Evolutionary conservation across 2,329 filamentous ascomycete species (phyloP), one percentile per base, ranked within the genome.

Genomic region (Macrophomina pseudophaseolina): DNA sequence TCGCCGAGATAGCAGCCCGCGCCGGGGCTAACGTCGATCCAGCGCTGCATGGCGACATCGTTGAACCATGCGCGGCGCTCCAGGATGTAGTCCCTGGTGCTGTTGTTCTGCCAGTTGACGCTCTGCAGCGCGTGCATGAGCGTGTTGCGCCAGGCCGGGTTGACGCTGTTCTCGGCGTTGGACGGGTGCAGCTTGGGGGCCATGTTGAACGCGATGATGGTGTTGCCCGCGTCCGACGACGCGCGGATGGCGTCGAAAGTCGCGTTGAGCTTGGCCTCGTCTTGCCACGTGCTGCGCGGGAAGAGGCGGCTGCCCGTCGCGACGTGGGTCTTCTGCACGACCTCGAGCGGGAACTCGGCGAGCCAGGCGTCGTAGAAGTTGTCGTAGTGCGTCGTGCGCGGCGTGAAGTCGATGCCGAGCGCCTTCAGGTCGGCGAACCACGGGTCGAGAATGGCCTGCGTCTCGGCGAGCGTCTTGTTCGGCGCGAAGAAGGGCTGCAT

Each of bases 281-380:
- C 79, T 14, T 71, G 70, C 72, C 76, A 82, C 67, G 79, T 80
- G 14, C 72, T 71, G 30, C 75, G 74, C 1, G 82, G 81, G 3
- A 87, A 66, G 1, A 87, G 74, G 12, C 84, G 75, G 0, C 84
- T 86, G 0, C 79, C 81, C 4, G 82, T 56, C 28, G 80, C 76
- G 0, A 67, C 49, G 44, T 81, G 77, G 30, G 64, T 68, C 0
- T 83, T 82, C 0, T 79, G 80, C 0, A 71, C 58, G 0, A 68
- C 71, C 1, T 74, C 67, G 69, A 84, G 71, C 16, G 80, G 81
- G 71, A 83, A 84, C 64, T 77, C 76, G 66, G 75, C 74, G 12
- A 72, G 70, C 72, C 81, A 83, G 5, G 77, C 76, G 7, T 72
- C 73, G 62, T 80, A 74, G 63, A 81, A 72, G 60, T 74, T 74